Evolutionary conservation across 768 basidiomycete species (phyloP).

Genomic region (Brasilioporus rufonigricans): DNA sequence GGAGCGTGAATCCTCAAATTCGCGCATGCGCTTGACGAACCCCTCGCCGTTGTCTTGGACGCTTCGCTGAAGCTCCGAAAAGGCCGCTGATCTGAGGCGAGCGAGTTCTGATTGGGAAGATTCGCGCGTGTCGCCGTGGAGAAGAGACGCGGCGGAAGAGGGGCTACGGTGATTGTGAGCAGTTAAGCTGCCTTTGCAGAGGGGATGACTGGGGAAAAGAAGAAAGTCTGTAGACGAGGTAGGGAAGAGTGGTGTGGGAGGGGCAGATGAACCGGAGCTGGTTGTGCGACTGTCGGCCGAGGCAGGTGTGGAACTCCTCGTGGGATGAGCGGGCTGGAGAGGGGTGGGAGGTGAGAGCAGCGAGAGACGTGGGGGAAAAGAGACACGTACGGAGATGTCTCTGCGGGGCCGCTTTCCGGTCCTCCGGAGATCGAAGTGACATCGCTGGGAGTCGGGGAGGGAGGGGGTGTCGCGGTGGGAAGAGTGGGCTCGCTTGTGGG

Average conservation of each 20-base stretch:
- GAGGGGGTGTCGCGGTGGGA: constrained; percentile 35
- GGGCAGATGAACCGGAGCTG: constrained; percentile 26
- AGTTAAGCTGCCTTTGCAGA: constrained; percentile 3
- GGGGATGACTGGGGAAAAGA: constrained; percentile 35
- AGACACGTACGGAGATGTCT: constrained; percentile 43
- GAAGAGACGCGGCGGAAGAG: constrained; percentile 20
- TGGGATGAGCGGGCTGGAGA: constrained; percentile 17
- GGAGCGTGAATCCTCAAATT: constrained; percentile 58
- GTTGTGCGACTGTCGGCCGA: constrained; percentile 29
- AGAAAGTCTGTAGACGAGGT: constrained; percentile 50
- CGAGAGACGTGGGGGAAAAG: background rate
- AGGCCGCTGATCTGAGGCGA: constrained; percentile 59
- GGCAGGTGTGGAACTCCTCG: constrained; percentile 30
- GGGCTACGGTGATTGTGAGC: constrained; percentile 16
- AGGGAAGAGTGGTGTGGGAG: constrained; percentile 40
- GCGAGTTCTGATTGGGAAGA: constrained; percentile 34
- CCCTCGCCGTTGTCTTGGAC: constrained; percentile 65
- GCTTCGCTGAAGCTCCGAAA: constrained; percentile 61
- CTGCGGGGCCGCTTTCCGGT: constrained; percentile 54
- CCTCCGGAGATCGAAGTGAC: constrained; percentile 53
- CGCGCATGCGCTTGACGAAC: constrained; percentile 69
- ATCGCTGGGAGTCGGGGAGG: constrained; percentile 41
- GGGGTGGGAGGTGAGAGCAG: constrained; percentile 3
- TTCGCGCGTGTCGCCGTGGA: constrained; percentile 22
- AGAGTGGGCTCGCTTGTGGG: constrained; percentile 52